Evolutionary conservation across 2,329 filamentous ascomycete species (phyloP).

Genomic region (Cercospora janseana): DNA sequence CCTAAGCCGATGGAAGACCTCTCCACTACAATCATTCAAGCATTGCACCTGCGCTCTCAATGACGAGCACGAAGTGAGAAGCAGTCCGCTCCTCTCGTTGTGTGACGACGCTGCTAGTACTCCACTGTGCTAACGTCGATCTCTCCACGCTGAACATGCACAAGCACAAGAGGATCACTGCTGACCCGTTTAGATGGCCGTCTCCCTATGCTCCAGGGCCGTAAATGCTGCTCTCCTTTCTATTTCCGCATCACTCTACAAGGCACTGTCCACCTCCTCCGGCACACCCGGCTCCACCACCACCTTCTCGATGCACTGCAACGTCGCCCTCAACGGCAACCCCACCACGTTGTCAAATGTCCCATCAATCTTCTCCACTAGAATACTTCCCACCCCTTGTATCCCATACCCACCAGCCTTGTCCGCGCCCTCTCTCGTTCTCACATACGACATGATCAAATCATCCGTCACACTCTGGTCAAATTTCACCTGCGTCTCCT

Average conservation of each 20-base stretch:
- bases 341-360: constrained; percentile 93
- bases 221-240: too few species aligned
- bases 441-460: constrained; percentile 74
- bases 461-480: constrained; percentile 72
- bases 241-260: neutral
- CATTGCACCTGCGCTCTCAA: too few species aligned
- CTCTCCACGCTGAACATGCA: too few species aligned
- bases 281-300: constrained; percentile 65
- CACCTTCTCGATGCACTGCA: constrained; percentile 86
- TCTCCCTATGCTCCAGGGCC: too few species aligned
- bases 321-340: constrained; percentile 72
- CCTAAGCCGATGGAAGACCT: constrained; percentile 25
- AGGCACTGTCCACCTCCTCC: constrained; percentile 49
- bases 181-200: too few species aligned
- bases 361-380: constrained; percentile 87
- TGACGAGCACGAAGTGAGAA: too few species aligned
- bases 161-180: too few species aligned
- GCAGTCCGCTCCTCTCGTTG: too few species aligned
- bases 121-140: too few species aligned
- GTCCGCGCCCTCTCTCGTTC: constrained; percentile 86
- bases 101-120: too few species aligned
- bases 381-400: constrained; percentile 80
- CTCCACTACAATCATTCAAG: constrained; percentile 24
- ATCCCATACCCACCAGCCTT: constrained; percentile 96
- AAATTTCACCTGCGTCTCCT: constrained; percentile 91